These are phyloP conservation scores for Pezizomycotina sp. DNA, from an alignment of 2,329 filamentous ascomycete species.

Conservation along the genomic window DNA sequence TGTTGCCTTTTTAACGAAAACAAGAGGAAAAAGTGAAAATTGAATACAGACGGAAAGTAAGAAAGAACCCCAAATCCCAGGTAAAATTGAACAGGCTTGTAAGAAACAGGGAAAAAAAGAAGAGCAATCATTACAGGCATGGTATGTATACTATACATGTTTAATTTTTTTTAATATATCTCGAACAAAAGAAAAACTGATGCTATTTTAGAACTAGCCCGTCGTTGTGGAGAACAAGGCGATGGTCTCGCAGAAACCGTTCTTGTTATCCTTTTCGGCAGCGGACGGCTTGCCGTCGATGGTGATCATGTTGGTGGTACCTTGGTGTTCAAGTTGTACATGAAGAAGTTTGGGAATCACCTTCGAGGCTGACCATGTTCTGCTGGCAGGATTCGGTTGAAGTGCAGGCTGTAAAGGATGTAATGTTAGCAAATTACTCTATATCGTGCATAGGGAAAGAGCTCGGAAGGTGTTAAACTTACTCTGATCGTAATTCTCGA, in stretches of 20 bases:
- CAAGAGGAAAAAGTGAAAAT: too few relatives aligned
- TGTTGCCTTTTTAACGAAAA: too few relatives aligned
- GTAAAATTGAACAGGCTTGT: neutral
- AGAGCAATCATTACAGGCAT: neutral
- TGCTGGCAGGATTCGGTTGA: slow-evolving; percentile 16
- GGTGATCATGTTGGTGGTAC: slow-evolving; percentile 6
- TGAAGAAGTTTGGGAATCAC: slow-evolving; percentile 8
- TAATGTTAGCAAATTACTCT: slow-evolving; percentile 1
- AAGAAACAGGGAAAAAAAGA: neutral
- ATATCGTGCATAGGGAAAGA: neutral
- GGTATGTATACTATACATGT: too few relatives aligned
- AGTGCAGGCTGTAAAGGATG: slow-evolving; percentile 15
- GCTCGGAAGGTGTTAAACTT: slow-evolving; percentile 1
- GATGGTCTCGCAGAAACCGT: slow-evolving; percentile 12
- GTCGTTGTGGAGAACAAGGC: too few relatives aligned
- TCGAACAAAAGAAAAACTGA: too few relatives aligned
- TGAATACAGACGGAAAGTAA: too few relatives aligned
- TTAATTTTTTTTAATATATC: too few relatives aligned
- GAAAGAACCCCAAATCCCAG: neutral
- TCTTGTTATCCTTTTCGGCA: slow-evolving; percentile 11
- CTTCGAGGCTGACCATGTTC: slow-evolving; percentile 15
- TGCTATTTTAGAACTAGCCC: too few relatives aligned
- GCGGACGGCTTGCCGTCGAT: slow-evolving; percentile 5
- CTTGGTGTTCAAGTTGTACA: slow-evolving; percentile 15
- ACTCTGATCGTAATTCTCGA: slow-evolving; percentile 22